These are phyloP conservation scores for Ganoderma boninense DNA, from an alignment of 1,284 basidiomycete species.

Conservation along the genomic window DNA sequence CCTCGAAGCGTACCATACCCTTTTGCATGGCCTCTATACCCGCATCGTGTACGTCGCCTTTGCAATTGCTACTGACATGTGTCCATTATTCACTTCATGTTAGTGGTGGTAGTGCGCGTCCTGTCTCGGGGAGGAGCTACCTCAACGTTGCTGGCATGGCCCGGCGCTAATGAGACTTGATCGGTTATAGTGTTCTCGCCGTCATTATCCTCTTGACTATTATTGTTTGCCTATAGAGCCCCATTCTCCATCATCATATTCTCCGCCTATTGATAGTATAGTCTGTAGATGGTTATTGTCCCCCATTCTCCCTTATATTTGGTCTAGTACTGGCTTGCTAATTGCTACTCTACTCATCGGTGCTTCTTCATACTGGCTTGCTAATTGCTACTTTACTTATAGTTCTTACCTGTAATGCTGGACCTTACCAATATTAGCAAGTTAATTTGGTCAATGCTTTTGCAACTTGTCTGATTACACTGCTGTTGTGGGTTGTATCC, in stretches of 20 bases:
- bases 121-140: background rate
- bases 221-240: too few species aligned
- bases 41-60: background rate
- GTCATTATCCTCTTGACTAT: too few species aligned
- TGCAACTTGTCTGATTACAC: background rate
- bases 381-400: background rate
- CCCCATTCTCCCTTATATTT: background rate
- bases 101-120: background rate
- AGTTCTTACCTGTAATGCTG: background rate
- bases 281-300: background rate
- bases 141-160: background rate
- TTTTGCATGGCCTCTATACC: background rate
- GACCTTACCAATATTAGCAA: background rate
- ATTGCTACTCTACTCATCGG: background rate
- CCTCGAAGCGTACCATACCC: background rate
- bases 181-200: background rate
- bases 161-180: background rate
- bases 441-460: background rate
- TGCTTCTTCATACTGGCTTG: background rate
- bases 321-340: background rate
- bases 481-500: background rate
- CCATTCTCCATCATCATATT: background rate
- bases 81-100: background rate
- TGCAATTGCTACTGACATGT: background rate
- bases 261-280: background rate